Evolutionary conservation across 2,329 filamentous ascomycete genomes (phyloP).

Genomic region (Tolypocladium sp.): DNA sequence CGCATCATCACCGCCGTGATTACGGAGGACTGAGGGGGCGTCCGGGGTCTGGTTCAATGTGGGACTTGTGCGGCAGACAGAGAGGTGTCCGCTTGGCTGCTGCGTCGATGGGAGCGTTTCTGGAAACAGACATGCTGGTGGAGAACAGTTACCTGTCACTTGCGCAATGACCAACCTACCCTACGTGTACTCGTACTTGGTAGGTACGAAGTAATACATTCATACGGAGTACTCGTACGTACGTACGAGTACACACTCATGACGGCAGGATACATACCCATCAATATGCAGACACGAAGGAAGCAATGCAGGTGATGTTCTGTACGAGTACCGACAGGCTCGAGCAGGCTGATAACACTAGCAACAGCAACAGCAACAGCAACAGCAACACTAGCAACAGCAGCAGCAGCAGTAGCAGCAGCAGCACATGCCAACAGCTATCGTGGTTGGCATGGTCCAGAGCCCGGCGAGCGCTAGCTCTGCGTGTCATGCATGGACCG

Average conservation of each 20-base stretch:
- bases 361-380: neutral
- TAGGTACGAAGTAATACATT: too few relatives aligned
- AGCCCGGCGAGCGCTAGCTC: neutral
- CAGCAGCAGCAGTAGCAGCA: neutral
- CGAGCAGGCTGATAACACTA: neutral
- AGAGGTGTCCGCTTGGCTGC: neutral
- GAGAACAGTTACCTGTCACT: neutral
- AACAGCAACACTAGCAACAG: neutral
- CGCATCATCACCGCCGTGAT: neutral
- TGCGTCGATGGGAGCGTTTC: neutral
- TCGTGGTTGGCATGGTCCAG: neutral
- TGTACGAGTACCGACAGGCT: neutral
- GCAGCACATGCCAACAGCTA: neutral
- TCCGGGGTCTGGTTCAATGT: neutral
- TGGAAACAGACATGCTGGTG: neutral
- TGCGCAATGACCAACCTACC: neutral
- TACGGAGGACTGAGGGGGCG: neutral
- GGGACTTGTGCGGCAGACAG: neutral
- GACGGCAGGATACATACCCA: neutral
- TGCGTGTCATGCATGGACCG: conserved; percentile 4
- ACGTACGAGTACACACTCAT: too few relatives aligned
- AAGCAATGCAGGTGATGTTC: neutral
- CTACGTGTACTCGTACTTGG: neutral
- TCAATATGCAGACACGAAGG: neutral
- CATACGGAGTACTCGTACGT: neutral